Evolutionary conservation across 768 basidiomycete genomes (phyloP), one percentile per base, ranked within the genome.

Genomic region (Russula dissimulans): DNA sequence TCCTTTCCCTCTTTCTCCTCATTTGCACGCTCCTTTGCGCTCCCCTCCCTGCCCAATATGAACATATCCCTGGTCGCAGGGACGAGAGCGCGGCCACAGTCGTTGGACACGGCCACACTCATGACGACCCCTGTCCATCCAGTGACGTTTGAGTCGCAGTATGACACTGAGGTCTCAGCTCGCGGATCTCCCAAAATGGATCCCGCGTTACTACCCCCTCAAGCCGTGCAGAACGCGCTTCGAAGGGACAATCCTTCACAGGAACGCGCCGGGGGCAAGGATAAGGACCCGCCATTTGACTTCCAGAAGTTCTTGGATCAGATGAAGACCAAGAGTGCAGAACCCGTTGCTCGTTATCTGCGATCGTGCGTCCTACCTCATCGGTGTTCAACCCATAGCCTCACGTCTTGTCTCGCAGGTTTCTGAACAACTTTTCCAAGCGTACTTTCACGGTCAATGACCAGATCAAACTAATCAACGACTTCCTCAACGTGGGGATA

Each of bases 261-360:
- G 47, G 57, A 60, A 38, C 69, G 64, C 41, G 69, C 55, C 69
- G 61, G 56, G 60, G 65, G 57, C 67, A 38, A 69, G 65, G 38
- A 73, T 71, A 69, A 72, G 34, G 74, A 74, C 59, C 76, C 77
- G 0, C 76, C 77, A 45, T 98, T 97, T 66, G 95, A 98, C 72
- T 98, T 97, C 70, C 93, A 95, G 69, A 84, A 79, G 50, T 99
- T 99, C 72, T 73, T 98, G 64, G 92, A 95, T 71, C 94, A 99
- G 73, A 92, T 99, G 83, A 90, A 95, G 74, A 74, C 79, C 44
- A 86, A 84, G 68, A 76, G 81, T 51, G 93, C 95, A 2, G 97
- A 99, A 57, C 90, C 94, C 6, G 88, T 98, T 22, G 91, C 91
- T 32, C 92, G 92, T 73, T 98, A 95, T 75, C 79, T 99, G 53